These are phyloP conservation scores for Tylopilus plumbeoviolaceoides DNA, from an alignment of 768 basidiomycete genomes.

Conservation along the genomic window DNA sequence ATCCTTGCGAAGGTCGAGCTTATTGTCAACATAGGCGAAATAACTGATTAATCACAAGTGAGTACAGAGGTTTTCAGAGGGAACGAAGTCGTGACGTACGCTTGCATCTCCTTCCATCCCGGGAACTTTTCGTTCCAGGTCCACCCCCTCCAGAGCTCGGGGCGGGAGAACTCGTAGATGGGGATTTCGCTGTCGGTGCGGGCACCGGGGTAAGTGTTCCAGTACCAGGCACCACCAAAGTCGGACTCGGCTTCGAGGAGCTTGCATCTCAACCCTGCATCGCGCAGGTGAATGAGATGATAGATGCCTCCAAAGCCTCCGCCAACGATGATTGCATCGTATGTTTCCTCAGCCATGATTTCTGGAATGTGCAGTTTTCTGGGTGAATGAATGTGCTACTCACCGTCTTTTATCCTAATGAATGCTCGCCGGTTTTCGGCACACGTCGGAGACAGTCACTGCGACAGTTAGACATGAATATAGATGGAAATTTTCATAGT, in stretches of 20 bases:
- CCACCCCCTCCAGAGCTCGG: slow-evolving; percentile 12
- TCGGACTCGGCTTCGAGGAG: slow-evolving; percentile 8
- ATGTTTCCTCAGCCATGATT: background rate
- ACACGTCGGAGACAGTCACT: background rate
- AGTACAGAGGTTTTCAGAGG: background rate
- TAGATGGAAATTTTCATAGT: background rate
- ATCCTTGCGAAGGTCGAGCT: too few species aligned
- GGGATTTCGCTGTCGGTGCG: slow-evolving; percentile 12
- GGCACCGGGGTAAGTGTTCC: slow-evolving; percentile 13
- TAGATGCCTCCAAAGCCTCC: slow-evolving; percentile 6
- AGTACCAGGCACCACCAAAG: slow-evolving; percentile 15
- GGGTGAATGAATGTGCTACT: background rate
- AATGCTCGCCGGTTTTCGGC: background rate
- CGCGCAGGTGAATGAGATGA: slow-evolving; percentile 7
- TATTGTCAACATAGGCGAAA: too few species aligned
- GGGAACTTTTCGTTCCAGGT: slow-evolving; percentile 14
- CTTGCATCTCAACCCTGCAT: slow-evolving; percentile 8
- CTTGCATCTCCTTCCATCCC: slow-evolving; percentile 7
- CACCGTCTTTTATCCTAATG: background rate
- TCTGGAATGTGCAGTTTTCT: background rate
- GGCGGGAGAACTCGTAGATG: slow-evolving; percentile 5
- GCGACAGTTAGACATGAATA: background rate
- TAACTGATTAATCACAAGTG: too few species aligned
- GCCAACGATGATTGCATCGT: background rate
- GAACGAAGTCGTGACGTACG: background rate